These are phyloP conservation scores for Nissolia schottii DNA, from an alignment of 306 rosid species.

Conservation along the genomic window DNA sequence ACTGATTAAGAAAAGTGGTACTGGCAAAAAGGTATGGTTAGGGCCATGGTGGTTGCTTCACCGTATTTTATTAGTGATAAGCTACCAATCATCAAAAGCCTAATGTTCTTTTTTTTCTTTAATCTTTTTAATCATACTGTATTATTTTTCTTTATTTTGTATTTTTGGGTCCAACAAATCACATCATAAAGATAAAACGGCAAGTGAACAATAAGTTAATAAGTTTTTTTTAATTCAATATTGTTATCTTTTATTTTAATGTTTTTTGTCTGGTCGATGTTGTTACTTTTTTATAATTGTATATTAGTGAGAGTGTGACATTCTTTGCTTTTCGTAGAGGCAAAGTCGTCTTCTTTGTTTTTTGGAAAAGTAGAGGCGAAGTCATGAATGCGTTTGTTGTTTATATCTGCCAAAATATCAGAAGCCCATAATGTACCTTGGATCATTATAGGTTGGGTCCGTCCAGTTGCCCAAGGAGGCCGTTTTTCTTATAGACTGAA, in stretches of 20 bases:
- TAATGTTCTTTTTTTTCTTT: too few relatives aligned
- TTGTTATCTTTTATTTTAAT: background rate
- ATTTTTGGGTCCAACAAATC: background rate
- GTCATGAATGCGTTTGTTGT: too few relatives aligned
- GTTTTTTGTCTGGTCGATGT: background rate
- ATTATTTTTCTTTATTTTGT: background rate
- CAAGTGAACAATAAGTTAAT: background rate
- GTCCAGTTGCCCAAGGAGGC: background rate
- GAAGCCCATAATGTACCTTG: background rate
- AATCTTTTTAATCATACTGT: background rate
- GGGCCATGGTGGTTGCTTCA: background rate
- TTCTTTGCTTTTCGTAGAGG: slow-evolving; percentile 9
- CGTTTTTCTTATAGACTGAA: background rate
- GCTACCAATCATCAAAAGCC: background rate
- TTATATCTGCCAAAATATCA: too few relatives aligned
- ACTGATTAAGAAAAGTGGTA: too few relatives aligned
- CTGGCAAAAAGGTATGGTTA: background rate
- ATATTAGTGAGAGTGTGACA: background rate
- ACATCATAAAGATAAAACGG: background rate
- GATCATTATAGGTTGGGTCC: background rate
- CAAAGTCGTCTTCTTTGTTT: background rate
- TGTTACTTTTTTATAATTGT: background rate
- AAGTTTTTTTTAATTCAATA: background rate
- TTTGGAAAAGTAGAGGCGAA: too few relatives aligned
- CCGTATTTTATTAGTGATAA: background rate